Percentiles rank a stretch among this genome's conserved stretches.
These are phyloP conservation scores for Saccharomycopsis capsularis DNA, from an alignment of 805 yeast species.

Conservation along the genomic window DNA sequence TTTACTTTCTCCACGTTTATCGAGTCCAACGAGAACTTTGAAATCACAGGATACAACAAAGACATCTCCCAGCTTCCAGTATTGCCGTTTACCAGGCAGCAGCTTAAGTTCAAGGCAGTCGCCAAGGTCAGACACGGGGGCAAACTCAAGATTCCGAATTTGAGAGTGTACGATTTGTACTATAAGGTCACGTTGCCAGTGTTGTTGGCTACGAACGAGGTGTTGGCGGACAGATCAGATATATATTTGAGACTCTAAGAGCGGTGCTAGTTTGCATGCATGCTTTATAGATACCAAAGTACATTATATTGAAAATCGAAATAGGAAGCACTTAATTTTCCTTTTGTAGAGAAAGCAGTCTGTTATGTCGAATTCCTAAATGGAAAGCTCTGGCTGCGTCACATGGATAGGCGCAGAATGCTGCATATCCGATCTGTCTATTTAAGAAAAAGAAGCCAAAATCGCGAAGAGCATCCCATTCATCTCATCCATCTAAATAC, in stretches of 20 bases:
- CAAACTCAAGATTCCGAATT: slow-evolving; percentile 44
- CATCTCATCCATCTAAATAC: too few relatives aligned
- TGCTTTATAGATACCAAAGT: not conserved
- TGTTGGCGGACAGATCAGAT: slow-evolving; percentile 26
- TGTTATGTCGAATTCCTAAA: too few relatives aligned
- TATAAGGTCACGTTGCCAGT: slow-evolving; percentile 58
- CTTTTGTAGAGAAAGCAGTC: too few relatives aligned
- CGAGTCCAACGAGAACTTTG: slow-evolving; percentile 31
- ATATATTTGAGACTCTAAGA: slow-evolving; percentile 10
- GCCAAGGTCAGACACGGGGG: slow-evolving; percentile 21
- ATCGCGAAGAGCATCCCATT: too few relatives aligned
- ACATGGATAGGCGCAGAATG: too few relatives aligned
- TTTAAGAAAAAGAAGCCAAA: too few relatives aligned
- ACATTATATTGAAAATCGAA: not conserved
- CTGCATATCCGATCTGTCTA: too few relatives aligned
- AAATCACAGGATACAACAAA: slow-evolving; percentile 33
- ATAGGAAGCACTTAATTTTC: not conserved
- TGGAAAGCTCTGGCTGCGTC: too few relatives aligned
- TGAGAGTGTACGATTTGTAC: slow-evolving; percentile 61
- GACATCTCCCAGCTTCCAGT: slow-evolving; percentile 33
- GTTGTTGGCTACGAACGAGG: slow-evolving; percentile 33
- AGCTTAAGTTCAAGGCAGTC: slow-evolving; percentile 32
- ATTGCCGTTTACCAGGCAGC: slow-evolving; percentile 53
- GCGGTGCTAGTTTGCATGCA: not conserved
- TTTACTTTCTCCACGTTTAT: slow-evolving; percentile 54